A percentile compares a stretch with the other conserved stretches of the same genome.
phyloP scores from a whole-genome alignment of 371 early-diverging fungal genomes.

The Thermomucor indicae-seudaticae region DNA sequence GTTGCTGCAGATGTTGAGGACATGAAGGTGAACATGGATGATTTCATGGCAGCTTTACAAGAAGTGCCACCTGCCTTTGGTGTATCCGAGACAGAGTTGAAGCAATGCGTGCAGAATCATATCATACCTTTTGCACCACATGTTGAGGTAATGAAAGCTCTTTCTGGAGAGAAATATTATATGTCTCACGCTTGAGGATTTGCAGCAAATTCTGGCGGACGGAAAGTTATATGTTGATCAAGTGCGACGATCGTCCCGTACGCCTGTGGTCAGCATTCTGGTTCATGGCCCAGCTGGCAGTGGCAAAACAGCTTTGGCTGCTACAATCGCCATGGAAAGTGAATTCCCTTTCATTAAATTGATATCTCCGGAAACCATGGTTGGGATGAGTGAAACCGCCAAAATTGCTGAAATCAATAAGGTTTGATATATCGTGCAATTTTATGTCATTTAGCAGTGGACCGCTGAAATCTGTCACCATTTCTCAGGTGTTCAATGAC shows the following conservation, averaged over 20 bases:
- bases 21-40: slow-evolving; percentile 88
- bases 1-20: slow-evolving; percentile 80
- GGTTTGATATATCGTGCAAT: slow-evolving; percentile 25
- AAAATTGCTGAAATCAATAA: slow-evolving; percentile 94
- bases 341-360: slow-evolving; percentile 99
- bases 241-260: slow-evolving; percentile 76
- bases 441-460: neutral
- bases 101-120: slow-evolving; percentile 79
- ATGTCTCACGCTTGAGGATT: neutral
- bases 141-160: slow-evolving; percentile 58
- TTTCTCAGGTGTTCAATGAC: slow-evolving; percentile 81
- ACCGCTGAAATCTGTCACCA: slow-evolving; percentile 9
- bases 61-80: slow-evolving; percentile 99
- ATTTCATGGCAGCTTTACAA: slow-evolving; percentile 93
- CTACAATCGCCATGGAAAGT: slow-evolving; percentile 91
- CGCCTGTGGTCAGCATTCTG: slow-evolving; percentile 86
- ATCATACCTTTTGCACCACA: slow-evolving; percentile 78
- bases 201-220: slow-evolving; percentile 71
- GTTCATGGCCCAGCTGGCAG: slow-evolving; percentile 87
- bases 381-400: slow-evolving; percentile 92
- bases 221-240: slow-evolving; percentile 85
- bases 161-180: neutral
- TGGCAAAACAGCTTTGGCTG: slow-evolving; percentile 98
- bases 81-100: slow-evolving; percentile 90
- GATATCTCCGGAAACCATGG: slow-evolving; percentile 96